A percentile compares a stretch with the other conserved stretches of the same genome.
These are phyloP conservation scores for Pichia heedii DNA, from an alignment of 805 yeast species.

Conservation along the genomic window DNA sequence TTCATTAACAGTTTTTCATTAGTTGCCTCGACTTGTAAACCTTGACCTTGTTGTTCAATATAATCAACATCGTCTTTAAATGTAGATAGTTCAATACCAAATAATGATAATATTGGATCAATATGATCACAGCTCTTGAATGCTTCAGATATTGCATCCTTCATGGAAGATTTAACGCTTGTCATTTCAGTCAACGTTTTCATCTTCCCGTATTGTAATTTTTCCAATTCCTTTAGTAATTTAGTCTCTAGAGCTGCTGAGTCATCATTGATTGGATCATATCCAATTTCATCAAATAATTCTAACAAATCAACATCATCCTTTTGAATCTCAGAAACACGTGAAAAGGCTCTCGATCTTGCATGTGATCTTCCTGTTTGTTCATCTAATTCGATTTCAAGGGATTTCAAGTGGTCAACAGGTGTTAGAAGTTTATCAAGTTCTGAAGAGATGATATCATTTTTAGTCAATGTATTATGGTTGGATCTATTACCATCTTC, in stretches of 20 bases:
- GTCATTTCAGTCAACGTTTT: conserved; percentile 37
- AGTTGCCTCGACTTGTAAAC: conserved; percentile 73
- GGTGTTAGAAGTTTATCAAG: background rate
- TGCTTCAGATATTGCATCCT: conserved; percentile 35
- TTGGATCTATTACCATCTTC: background rate
- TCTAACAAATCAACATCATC: conserved; percentile 42
- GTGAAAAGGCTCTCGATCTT: conserved; percentile 25
- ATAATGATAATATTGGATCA: conserved; percentile 44
- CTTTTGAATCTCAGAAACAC: conserved; percentile 16
- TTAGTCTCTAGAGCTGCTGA: conserved; percentile 48
- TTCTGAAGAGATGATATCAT: background rate
- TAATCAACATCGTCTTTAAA: conserved; percentile 60
- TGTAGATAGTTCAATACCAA: conserved; percentile 52
- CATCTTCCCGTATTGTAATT: conserved; percentile 55
- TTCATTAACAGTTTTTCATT: conserved; percentile 70
- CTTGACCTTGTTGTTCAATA: conserved; percentile 69
- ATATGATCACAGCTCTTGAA: conserved; percentile 46
- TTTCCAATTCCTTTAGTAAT: conserved; percentile 49
- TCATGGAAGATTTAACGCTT: conserved; percentile 33
- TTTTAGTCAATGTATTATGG: background rate
- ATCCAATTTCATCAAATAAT: conserved; percentile 65
- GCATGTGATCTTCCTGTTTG: conserved; percentile 6
- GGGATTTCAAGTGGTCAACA: conserved; percentile 2
- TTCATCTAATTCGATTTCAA: conserved; percentile 3
- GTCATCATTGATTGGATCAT: conserved; percentile 58